A percentile compares a stretch with the other conserved stretches of the same genome.
Conservation (phyloP, 2,329 filamentous ascomycete genomes). For the Ascochyta rabiei region DNA sequence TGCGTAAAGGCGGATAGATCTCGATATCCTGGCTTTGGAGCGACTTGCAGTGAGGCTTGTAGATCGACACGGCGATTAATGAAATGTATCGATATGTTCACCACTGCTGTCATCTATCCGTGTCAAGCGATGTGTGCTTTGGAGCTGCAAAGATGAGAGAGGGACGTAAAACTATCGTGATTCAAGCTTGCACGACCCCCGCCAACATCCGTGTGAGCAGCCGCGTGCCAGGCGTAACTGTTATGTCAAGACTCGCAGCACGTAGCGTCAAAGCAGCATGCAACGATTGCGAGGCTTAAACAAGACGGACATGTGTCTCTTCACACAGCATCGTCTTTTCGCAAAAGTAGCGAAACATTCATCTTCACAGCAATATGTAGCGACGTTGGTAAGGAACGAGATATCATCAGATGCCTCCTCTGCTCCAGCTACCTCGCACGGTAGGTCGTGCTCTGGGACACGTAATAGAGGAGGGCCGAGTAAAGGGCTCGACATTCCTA, state of each 20-base stretch:
- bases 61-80: conserved; percentile 7
- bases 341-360: not conserved
- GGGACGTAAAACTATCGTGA: too few species aligned
- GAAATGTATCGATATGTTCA: not conserved
- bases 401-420: conserved; percentile 64
- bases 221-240: not conserved
- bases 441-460: conserved; percentile 63
- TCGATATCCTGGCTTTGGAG: conserved; percentile 16
- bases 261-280: conserved; percentile 1
- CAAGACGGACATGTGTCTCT: not conserved
- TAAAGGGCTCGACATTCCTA: conserved; percentile 60
- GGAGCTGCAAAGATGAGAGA: not conserved
- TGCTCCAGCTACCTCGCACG: conserved; percentile 70
- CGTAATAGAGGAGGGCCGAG: conserved; percentile 67
- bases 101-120: not conserved
- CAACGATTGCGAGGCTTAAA: not conserved
- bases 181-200: not conserved
- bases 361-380: conserved; percentile 54
- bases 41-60: conserved; percentile 17
- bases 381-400: conserved; percentile 71
- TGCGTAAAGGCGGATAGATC: conserved; percentile 17
- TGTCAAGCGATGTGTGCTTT: not conserved
- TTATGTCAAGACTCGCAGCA: not conserved
- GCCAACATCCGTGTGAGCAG: not conserved
- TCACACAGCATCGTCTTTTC: not conserved